Base-by-base conservation (phyloP, 1,139 yeast species). In the Suhomyces yuchorum region DNA sequence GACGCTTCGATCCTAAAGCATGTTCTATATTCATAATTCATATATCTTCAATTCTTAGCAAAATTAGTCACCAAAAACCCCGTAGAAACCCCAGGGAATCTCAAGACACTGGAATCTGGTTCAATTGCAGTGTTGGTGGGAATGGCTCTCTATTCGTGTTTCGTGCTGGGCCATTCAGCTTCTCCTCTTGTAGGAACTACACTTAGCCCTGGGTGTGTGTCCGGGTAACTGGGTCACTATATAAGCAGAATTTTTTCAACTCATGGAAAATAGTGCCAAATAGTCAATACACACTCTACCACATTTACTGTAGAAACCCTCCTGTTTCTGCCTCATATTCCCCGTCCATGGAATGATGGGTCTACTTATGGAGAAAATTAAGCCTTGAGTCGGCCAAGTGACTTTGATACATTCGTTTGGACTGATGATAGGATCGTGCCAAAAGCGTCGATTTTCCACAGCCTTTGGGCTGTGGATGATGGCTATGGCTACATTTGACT, bases 261-360 rank as follows among this genome's bases (percentile, higher is more conserved):
- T 9, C 8, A 23, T 7, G 17, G 14, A n/a, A 15, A 33, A 19
- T 34, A 17, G 18, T 18, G 23, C 26, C 26, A 22, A 23, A 35
- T 37, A 37, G 39, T 17, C 41, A 42, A 42, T 42, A 42, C 40
- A 42, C 44, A 28, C 18, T n/a, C 33, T 19, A 26, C 44, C 40
- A 30, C 20, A 36, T 17, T 12, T 14, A 12, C 17, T 40, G 49
- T 47, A 47, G 50, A 37, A 33, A 41, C 54, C 67, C 88, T 82
- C 88, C 88, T 76, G 75, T 77, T 83, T 83, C 89, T 83, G 89
- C 87, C 87, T 75, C 85, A 75, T 62, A 57, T 75, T 79, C 82
- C 73, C 67, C 59, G 48, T 53, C 78, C n/a, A 68, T 81, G 72
- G 84, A 72, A 68, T 70, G 52, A 60, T 73, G 84, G 86, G 87